These are phyloP conservation scores for Monosporascus sp. DNA, from an alignment of 2,329 filamentous ascomycete genomes.

Conservation along the genomic window DNA sequence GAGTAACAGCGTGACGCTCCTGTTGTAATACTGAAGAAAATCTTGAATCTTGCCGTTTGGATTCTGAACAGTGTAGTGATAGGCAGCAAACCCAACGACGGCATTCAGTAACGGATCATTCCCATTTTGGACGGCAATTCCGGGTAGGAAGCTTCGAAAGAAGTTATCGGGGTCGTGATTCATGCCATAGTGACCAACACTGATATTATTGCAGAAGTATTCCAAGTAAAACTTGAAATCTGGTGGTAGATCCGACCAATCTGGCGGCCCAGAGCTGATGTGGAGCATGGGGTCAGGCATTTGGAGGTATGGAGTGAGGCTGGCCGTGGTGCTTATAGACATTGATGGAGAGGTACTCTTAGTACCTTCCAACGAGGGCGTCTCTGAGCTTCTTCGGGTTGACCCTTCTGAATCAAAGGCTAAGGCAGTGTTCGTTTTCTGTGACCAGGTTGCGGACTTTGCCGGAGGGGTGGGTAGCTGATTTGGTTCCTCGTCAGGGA, in stretches of 20 bases:
- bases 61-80: slow-evolving; percentile 70
- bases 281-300: slow-evolving; percentile 24
- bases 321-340: slow-evolving; percentile 37
- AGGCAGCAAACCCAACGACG: slow-evolving; percentile 81
- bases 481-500: slow-evolving; percentile 29
- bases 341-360: slow-evolving; percentile 49
- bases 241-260: slow-evolving; percentile 55
- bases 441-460: slow-evolving; percentile 18
- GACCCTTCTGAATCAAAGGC: slow-evolving; percentile 30
- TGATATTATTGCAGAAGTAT: slow-evolving; percentile 74
- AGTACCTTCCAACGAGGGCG: slow-evolving; percentile 44
- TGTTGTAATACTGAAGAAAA: slow-evolving; percentile 88
- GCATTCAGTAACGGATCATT: slow-evolving; percentile 83
- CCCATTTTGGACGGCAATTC: slow-evolving; percentile 56
- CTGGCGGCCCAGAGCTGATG: slow-evolving; percentile 25
- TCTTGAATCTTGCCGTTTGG: slow-evolving; percentile 69
- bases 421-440: slow-evolving; percentile 33
- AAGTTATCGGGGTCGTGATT: slow-evolving; percentile 67
- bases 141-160: slow-evolving; percentile 64
- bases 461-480: slow-evolving; percentile 11
- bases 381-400: slow-evolving; percentile 47
- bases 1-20: slow-evolving; percentile 72
- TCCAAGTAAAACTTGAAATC: slow-evolving; percentile 74
- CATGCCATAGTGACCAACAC: slow-evolving; percentile 76
- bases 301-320: slow-evolving; percentile 28